phyloP scores from a whole-genome alignment of 768 basidiomycete species.

The Suillus luteus region DNA sequence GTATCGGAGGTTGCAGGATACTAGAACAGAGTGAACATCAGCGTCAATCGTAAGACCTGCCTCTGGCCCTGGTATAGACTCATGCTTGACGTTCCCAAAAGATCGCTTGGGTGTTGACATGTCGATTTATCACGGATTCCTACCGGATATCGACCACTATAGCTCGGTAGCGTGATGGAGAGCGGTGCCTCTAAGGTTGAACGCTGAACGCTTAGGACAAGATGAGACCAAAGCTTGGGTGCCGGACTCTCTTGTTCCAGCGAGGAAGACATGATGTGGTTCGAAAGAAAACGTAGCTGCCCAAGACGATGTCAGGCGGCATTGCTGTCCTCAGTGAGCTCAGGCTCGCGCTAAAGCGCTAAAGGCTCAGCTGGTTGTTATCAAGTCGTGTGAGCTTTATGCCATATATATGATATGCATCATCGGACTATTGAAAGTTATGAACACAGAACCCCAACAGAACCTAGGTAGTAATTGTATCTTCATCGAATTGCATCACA shows the following conservation, averaged over 20 bases:
- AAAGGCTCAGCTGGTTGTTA: too few species aligned
- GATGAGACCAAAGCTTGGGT: background rate
- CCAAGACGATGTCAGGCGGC: background rate
- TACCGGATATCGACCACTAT: slow-evolving; percentile 27
- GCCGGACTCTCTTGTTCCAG: background rate
- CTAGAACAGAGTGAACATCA: slow-evolving; percentile 33
- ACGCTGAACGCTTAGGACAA: slow-evolving; percentile 7
- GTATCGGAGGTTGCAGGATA: slow-evolving; percentile 25
- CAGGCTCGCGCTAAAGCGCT: background rate
- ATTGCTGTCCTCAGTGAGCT: background rate
- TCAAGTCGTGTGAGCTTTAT: too few species aligned
- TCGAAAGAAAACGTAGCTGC: background rate
- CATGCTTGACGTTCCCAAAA: slow-evolving; percentile 30
- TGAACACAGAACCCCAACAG: too few species aligned
- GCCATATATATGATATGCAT: too few species aligned
- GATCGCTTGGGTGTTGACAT: slow-evolving; percentile 28
- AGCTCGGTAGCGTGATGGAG: slow-evolving; percentile 31
- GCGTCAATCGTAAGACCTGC: slow-evolving; percentile 33
- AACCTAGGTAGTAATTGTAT: too few species aligned
- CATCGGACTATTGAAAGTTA: too few species aligned
- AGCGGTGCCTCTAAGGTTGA: slow-evolving; percentile 23
- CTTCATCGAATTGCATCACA: too few species aligned
- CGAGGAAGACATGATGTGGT: background rate
- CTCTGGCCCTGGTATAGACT: slow-evolving; percentile 22
- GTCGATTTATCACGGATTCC: slow-evolving; percentile 28